Conservation (phyloP, 2,329 filamentous ascomycete species). For the Ophiostoma sp. region DNA sequence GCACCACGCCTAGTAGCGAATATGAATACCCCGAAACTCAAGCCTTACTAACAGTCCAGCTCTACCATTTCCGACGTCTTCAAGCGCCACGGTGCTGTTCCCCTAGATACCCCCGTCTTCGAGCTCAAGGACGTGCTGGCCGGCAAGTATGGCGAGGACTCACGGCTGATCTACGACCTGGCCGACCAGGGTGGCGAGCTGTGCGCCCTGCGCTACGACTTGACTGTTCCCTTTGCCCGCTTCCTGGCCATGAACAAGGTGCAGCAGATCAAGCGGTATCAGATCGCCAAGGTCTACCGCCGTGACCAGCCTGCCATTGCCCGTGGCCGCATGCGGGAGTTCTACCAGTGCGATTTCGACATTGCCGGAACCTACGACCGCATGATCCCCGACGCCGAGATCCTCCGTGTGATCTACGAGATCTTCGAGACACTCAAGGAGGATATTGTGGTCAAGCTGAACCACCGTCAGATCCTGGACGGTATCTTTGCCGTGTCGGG, state of each 20-base stretch:
- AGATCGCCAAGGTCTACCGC: conserved; percentile 85
- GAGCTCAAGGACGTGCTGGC: conserved; percentile 66
- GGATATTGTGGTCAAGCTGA: conserved; percentile 84
- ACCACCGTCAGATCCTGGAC: conserved; percentile 90
- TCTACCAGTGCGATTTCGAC: conserved; percentile 97
- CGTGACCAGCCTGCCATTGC: conserved; percentile 57
- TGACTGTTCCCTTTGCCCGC: conserved; percentile 62
- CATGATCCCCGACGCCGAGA: conserved; percentile 89
- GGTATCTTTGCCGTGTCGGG: conserved; percentile 88
- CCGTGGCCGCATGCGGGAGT: conserved; percentile 90
- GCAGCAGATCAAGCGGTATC: conserved; percentile 84
- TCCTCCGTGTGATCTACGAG: conserved; percentile 76
- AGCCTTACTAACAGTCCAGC: conserved; percentile 21
- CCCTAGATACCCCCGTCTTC: conserved; percentile 69
- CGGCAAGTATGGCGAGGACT: conserved; percentile 59
- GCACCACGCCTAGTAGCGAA: background rate
- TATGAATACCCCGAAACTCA: background rate
- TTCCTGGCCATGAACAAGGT: conserved; percentile 90
- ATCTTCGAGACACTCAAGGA: conserved; percentile 69
- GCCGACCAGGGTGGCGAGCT: conserved; percentile 79
- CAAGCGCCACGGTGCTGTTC: conserved; percentile 60
- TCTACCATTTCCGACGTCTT: conserved; percentile 27
- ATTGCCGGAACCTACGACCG: conserved; percentile 82
- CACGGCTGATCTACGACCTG: conserved; percentile 65
- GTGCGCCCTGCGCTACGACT: conserved; percentile 73